Evolutionary conservation across 2,329 filamentous ascomycete genomes (phyloP), one percentile per base, ranked within the genome.

Genomic region (Colletotrichum simmondsii): DNA sequence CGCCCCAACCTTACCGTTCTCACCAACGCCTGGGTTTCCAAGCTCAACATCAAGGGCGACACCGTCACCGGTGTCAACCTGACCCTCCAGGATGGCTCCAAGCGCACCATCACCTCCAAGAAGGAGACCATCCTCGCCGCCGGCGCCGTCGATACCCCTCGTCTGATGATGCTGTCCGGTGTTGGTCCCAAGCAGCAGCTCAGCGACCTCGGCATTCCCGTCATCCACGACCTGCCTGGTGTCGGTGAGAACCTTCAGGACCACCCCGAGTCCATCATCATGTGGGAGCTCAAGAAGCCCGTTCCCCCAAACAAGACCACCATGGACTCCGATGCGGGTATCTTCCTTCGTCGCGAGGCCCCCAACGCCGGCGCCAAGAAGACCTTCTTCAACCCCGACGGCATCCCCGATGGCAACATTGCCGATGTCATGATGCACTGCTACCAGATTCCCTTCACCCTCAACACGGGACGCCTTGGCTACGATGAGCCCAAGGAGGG

Each of bases 351-450:
- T 74, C 93, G 94, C 72, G 92, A 97, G 83, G 81, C 87, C 16
- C 86, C 90, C 77, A 91, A 95, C 79, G 93, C 94, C 2, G 89
- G 88, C 4, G 89, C 89, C 69, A 85, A 85, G 75, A 83, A 84
- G 73, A 80, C 80, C 14, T 81, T 84, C 7, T 87, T 87, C 75
- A 88, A 87, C 75, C 86, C 87, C 19, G 78, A 83, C n/a, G 83
- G 80, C 6, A 79, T 89, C 53, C 81, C 85, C 2, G 94, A 97
- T 77, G 93, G 93, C 65, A 89, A 93, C 74, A 92, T 94, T 68
- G 93, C 93, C 75, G 95, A 98, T 80, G 85, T 97, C 79, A 97
- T 97, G 95, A 97, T 97, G 93, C 95, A 97, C 86, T 97, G 95
- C 89, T 97, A 97, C 87, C 95, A 97, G 84, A 97, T 97, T 77